These are phyloP conservation scores for Russula compacta DNA, from an alignment of 768 basidiomycete genomes.

Conservation along the genomic window DNA sequence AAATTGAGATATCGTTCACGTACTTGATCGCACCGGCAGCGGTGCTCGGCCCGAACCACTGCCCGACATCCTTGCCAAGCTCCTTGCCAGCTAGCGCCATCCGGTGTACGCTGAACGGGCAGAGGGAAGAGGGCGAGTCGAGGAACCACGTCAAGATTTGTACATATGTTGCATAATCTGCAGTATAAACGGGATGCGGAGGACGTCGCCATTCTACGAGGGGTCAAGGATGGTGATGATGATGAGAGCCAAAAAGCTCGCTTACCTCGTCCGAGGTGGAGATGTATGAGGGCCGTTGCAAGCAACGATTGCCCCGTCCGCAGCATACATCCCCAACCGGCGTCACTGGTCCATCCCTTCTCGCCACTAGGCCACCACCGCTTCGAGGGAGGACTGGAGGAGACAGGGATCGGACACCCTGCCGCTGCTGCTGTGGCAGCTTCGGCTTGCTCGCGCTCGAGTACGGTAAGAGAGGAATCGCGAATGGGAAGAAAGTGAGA, in stretches of 20 bases:
- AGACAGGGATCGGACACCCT: not conserved
- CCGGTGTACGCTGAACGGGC: slow-evolving; percentile 91
- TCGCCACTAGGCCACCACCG: slow-evolving; percentile 63
- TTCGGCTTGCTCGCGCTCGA: slow-evolving; percentile 30
- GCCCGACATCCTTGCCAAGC: slow-evolving; percentile 88
- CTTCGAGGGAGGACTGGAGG: slow-evolving; percentile 36
- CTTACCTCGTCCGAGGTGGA: slow-evolving; percentile 69
- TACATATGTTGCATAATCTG: slow-evolving; percentile 78
- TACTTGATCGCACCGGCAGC: slow-evolving; percentile 96
- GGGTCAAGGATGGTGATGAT: not conserved
- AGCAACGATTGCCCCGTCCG: slow-evolving; percentile 78
- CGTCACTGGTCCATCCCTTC: slow-evolving; percentile 76
- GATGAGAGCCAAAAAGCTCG: slow-evolving; percentile 10
- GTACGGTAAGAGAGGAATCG: slow-evolving; percentile 42
- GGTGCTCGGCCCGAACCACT: slow-evolving; percentile 97
- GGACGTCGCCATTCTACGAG: slow-evolving; percentile 77
- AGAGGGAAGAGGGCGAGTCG: slow-evolving; percentile 73
- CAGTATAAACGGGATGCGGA: slow-evolving; percentile 44
- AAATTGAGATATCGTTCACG: not conserved
- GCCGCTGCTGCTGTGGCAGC: slow-evolving; percentile 13
- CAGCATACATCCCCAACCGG: slow-evolving; percentile 91
- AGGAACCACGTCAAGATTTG: slow-evolving; percentile 93
- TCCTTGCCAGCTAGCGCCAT: slow-evolving; percentile 95
- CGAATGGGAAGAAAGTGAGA: slow-evolving; percentile 77
- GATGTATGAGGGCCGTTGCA: slow-evolving; percentile 66